Conservation (phyloP, 2,329 filamentous ascomycete genomes). For the Cercospora zeina region DNA sequence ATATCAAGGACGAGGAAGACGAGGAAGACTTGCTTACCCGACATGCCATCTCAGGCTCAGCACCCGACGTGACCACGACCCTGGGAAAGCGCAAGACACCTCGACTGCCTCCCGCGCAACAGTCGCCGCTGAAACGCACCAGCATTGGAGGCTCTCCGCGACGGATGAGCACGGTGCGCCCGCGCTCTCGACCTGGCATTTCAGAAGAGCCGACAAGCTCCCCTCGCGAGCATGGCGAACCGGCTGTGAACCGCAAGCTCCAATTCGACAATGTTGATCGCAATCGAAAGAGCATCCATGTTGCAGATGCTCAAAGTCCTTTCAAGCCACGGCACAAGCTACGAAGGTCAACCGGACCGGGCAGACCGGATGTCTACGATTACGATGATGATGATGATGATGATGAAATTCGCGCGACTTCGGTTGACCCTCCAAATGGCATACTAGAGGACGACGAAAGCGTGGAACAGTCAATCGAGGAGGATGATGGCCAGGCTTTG, state of each 20-base stretch:
- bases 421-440: constrained; percentile 25
- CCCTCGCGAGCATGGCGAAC: constrained; percentile 24
- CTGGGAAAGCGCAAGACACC: constrained; percentile 47
- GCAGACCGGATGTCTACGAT: constrained; percentile 29
- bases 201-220: constrained; percentile 23
- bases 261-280: constrained; percentile 36
- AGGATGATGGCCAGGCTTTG: constrained; percentile 22
- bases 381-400: constrained; percentile 28
- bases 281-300: constrained; percentile 34
- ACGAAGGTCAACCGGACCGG: constrained; percentile 32
- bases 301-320: constrained; percentile 35
- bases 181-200: constrained; percentile 37
- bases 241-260: constrained; percentile 38
- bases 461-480: constrained; percentile 29
- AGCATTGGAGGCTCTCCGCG: constrained; percentile 59
- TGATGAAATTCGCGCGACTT: constrained; percentile 19
- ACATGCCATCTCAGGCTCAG: constrained; percentile 46
- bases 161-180: constrained; percentile 60
- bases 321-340: constrained; percentile 38
- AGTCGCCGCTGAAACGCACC: constrained; percentile 66
- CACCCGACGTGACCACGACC: constrained; percentile 51
- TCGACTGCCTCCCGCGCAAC: constrained; percentile 52
- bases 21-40: constrained; percentile 22
- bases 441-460: constrained; percentile 22
- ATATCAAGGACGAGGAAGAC: constrained; percentile 5